Conservation (phyloP, 768 basidiomycete genomes). For the Agrocybe praecox region DNA sequence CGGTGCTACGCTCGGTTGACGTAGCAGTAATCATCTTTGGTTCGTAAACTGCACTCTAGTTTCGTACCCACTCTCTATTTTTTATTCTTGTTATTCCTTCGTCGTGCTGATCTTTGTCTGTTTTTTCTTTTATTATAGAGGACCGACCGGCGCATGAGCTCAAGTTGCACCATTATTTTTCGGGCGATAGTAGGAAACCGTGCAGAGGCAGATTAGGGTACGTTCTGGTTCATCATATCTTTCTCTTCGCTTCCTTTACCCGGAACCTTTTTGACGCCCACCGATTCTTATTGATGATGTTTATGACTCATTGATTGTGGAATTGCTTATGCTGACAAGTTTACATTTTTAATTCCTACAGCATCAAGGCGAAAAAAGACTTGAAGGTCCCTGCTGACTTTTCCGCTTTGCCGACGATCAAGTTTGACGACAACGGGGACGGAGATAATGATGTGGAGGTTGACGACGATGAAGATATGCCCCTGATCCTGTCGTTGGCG, state of each 20-base stretch:
- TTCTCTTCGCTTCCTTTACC: background rate
- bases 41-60: constrained; percentile 25
- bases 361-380: constrained; percentile 39
- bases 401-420: constrained; percentile 20
- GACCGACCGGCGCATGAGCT: constrained; percentile 65
- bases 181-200: constrained; percentile 58
- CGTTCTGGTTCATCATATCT: constrained; percentile 5
- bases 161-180: constrained; percentile 76
- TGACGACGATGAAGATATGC: constrained; percentile 25
- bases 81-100: constrained; percentile 17
- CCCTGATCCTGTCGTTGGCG: constrained; percentile 1
- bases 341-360: constrained; percentile 13
- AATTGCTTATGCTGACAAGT: background rate
- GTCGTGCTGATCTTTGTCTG: background rate
- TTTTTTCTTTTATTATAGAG: constrained; percentile 35
- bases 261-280: background rate
- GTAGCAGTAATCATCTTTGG: constrained; percentile 78
- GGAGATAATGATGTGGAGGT: constrained; percentile 28
- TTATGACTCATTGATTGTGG: background rate
- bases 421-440: constrained; percentile 30
- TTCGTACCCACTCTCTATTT: background rate
- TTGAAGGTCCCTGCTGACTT: constrained; percentile 37
- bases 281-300: background rate
- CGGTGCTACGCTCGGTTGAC: constrained; percentile 75
- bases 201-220: constrained; percentile 58